Percentiles rank a stretch among this genome's conserved stretches.
Conservation (phyloP, 1,284 basidiomycete species). For the Leccinum ponderosum region DNA sequence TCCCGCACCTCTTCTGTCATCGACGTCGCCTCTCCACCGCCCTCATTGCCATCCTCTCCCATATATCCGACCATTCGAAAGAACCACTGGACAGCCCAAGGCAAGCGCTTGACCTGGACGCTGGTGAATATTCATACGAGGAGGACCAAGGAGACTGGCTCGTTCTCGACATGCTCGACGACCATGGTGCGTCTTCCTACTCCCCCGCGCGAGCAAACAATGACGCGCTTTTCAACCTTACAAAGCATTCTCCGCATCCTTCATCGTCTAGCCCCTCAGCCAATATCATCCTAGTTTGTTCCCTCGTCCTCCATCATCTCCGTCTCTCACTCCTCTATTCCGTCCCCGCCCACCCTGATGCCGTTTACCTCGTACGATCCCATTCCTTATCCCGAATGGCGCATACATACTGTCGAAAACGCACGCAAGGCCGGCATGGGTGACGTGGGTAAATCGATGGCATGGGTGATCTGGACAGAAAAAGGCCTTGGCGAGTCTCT, state of each 20-base stretch:
- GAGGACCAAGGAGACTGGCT: constrained; percentile 48
- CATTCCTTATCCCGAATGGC: constrained; percentile 66
- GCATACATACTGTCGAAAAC: constrained; percentile 44
- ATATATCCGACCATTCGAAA: too few species aligned
- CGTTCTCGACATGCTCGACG: constrained; percentile 57
- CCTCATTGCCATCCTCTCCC: too few species aligned
- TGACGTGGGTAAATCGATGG: constrained; percentile 51
- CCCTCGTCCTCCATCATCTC: constrained; percentile 33
- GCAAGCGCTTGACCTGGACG: not conserved
- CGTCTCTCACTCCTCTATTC: constrained; percentile 13
- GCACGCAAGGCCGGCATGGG: constrained; percentile 59
- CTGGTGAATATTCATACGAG: not conserved
- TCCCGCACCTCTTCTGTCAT: constrained; percentile 14
- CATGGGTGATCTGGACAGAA: constrained; percentile 43
- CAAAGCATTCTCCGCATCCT: constrained; percentile 58
- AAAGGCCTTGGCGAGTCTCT: constrained; percentile 21
- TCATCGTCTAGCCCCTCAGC: constrained; percentile 50
- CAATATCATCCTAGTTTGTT: constrained; percentile 49
- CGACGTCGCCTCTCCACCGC: too few species aligned
- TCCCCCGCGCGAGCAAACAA: not conserved
- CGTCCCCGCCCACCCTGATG: constrained; percentile 2
- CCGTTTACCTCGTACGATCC: constrained; percentile 33
- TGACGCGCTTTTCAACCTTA: constrained; percentile 41
- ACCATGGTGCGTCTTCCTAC: constrained; percentile 40
- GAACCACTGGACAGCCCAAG: too few species aligned